Percentiles rank a stretch among this genome's conserved stretches.
phyloP scores from a whole-genome alignment of 2,329 filamentous ascomycete genomes.

The Exophiala viscosa region DNA sequence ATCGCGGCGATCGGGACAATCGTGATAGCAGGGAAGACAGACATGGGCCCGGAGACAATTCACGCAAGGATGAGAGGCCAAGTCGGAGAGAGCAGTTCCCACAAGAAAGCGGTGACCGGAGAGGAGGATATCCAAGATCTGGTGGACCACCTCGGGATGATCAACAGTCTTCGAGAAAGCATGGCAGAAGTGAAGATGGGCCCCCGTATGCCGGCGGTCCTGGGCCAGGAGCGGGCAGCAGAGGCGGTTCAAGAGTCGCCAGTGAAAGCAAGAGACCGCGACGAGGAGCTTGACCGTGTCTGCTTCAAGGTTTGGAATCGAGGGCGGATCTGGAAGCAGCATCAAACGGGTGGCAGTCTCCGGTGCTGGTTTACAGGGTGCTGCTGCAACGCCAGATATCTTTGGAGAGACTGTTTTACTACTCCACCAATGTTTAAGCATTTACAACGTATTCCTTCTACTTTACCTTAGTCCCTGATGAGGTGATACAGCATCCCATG shows the following conservation, averaged over 20 bases:
- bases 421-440: too few relatives aligned
- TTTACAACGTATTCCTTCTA: too few relatives aligned
- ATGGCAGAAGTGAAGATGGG: constrained; percentile 33
- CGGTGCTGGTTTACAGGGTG: too few relatives aligned
- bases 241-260: constrained; percentile 39
- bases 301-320: not conserved
- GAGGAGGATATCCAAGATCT: constrained; percentile 19
- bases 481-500: too few relatives aligned
- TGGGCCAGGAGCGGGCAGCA: constrained; percentile 29
- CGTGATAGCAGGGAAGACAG: constrained; percentile 22
- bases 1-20: constrained; percentile 15
- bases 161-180: constrained; percentile 35
- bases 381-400: too few relatives aligned
- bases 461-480: too few relatives aligned
- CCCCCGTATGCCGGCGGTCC: constrained; percentile 31
- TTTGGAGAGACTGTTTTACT: too few relatives aligned
- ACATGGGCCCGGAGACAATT: constrained; percentile 13
- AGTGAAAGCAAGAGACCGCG: constrained; percentile 42
- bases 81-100: constrained; percentile 17
- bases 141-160: constrained; percentile 32
- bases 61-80: constrained; percentile 16
- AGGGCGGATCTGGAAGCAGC: not conserved
- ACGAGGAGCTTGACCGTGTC: constrained; percentile 35
- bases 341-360: not conserved
- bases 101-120: constrained; percentile 17